phyloP scores from a whole-genome alignment of 345 rosid species.

The Ceriops tagal region DNA sequence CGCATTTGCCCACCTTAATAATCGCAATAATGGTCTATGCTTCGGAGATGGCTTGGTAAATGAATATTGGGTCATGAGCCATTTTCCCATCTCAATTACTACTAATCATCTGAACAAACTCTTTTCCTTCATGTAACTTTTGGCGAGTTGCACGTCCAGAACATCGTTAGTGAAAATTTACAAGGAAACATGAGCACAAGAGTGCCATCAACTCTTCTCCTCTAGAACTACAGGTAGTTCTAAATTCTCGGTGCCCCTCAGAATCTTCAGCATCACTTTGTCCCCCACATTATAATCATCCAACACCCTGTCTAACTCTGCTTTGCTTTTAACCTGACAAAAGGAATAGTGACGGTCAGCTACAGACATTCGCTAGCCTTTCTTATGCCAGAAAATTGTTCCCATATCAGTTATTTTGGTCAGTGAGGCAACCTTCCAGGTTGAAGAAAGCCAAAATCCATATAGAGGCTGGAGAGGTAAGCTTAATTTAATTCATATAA shows the following conservation, averaged over 20 bases:
- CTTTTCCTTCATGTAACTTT: background rate
- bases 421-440: background rate
- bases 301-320: slow-evolving; percentile 60
- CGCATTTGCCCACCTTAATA: too few relatives aligned
- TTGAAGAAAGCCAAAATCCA: background rate
- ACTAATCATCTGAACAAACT: background rate
- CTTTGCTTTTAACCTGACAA: slow-evolving; percentile 77
- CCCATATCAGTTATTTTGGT: background rate
- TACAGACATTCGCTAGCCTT: background rate
- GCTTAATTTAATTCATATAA: background rate
- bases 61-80: too few relatives aligned
- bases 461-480: too few relatives aligned
- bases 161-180: background rate
- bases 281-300: slow-evolving; percentile 85
- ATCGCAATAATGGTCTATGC: too few relatives aligned
- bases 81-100: too few relatives aligned
- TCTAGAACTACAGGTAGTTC: slow-evolving; percentile 61
- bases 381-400: background rate
- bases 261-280: slow-evolving; percentile 54
- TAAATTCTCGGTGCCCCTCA: slow-evolving; percentile 61
- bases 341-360: background rate
- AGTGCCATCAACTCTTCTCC: slow-evolving; percentile 50
- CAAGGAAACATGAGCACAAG: background rate
- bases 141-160: background rate
- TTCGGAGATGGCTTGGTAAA: too few relatives aligned